Evolutionary conservation across 2,329 filamentous ascomycete genomes (phyloP).

Genomic region (Hawksworthiomyces lignivorus): DNA sequence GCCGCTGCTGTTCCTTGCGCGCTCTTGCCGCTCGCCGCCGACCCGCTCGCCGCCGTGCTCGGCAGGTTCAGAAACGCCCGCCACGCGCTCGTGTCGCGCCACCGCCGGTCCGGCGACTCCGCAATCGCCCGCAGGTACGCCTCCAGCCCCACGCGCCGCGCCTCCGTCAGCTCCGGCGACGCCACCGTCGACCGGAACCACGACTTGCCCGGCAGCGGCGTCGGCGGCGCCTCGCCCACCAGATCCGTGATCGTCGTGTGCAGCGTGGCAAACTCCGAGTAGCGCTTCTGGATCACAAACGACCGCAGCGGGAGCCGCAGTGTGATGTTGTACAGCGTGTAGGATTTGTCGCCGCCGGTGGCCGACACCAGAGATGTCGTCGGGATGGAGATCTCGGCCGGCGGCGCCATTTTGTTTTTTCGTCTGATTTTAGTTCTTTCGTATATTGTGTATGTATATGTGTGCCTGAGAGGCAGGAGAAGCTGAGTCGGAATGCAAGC

Average conservation of each 20-base stretch:
- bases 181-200: slow-evolving; percentile 70
- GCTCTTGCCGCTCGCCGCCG: slow-evolving; percentile 13
- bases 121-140: slow-evolving; percentile 66
- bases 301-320: slow-evolving; percentile 69
- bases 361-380: slow-evolving; percentile 50
- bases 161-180: slow-evolving; percentile 61
- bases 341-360: slow-evolving; percentile 52
- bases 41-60: slow-evolving; percentile 12
- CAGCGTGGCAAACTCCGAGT: slow-evolving; percentile 68
- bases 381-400: slow-evolving; percentile 60
- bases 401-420: slow-evolving; percentile 47
- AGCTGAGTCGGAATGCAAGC: too few species aligned
- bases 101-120: slow-evolving; percentile 63
- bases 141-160: slow-evolving; percentile 62
- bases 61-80: slow-evolving; percentile 66
- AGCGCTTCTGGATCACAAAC: slow-evolving; percentile 71
- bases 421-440: too few species aligned
- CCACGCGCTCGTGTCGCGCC: slow-evolving; percentile 68
- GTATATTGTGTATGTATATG: too few species aligned
- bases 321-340: slow-evolving; percentile 71
- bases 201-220: slow-evolving; percentile 61
- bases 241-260: slow-evolving; percentile 54
- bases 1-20: slow-evolving; percentile 11
- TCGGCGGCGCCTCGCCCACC: slow-evolving; percentile 57
- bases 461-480: too few species aligned